A percentile compares a stretch with the other conserved stretches of the same genome.
Conservation (phyloP, 805 yeast species). For the Pichia insulana region DNA sequence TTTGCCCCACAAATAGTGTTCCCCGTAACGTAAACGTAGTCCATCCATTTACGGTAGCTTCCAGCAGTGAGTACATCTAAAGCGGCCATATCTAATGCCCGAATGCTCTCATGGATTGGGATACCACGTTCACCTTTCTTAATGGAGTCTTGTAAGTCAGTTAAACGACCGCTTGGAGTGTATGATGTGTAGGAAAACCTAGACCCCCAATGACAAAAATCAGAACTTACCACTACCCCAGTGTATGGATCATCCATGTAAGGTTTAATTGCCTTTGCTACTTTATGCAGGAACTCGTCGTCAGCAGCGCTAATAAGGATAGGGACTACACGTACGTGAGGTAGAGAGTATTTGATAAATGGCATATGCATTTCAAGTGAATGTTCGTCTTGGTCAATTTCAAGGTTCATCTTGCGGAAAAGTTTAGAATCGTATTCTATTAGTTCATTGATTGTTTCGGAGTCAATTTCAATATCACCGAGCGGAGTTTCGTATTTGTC, state of each 20-base stretch:
- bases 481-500: conserved; percentile 68
- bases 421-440: conserved; percentile 27
- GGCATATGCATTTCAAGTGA: conserved; percentile 95
- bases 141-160: conserved; percentile 12
- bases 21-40: conserved; percentile 60
- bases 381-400: conserved; percentile 77
- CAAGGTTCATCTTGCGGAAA: conserved; percentile 48
- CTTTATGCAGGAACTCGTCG: conserved; percentile 31
- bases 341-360: conserved; percentile 32
- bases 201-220: conserved; percentile 92
- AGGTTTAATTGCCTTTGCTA: conserved; percentile 44
- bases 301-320: conserved; percentile 65
- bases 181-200: conserved; percentile 53
- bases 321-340: conserved; percentile 49
- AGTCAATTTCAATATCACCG: conserved; percentile 66
- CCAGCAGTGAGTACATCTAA: conserved; percentile 56
- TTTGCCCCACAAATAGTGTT: conserved; percentile 92
- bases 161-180: conserved; percentile 29
- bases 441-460: conserved; percentile 32
- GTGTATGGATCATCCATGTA: conserved; percentile 45
- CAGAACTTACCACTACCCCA: conserved; percentile 77
- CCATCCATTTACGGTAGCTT: conserved; percentile 49
- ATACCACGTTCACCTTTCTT: conserved; percentile 1
- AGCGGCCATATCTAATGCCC: conserved; percentile 59
- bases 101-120: conserved; percentile 61